Percentiles rank a stretch among this genome's conserved stretches.
These are phyloP conservation scores for Cordyceps javanica DNA, from an alignment of 2,329 filamentous ascomycete genomes.

Conservation along the genomic window DNA sequence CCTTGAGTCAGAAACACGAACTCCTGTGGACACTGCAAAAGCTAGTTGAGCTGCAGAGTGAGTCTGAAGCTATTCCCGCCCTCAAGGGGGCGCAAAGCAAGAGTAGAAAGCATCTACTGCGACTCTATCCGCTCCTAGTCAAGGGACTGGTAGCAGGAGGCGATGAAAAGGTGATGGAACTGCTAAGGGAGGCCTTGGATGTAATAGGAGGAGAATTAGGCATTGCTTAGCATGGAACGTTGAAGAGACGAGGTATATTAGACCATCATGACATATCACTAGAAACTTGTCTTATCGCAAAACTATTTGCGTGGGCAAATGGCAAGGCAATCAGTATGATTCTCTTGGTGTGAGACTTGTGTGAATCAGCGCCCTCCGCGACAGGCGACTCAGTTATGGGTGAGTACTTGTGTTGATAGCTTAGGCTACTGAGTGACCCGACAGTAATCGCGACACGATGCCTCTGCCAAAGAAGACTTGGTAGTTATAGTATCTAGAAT, in stretches of 20 bases:
- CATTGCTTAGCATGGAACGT: slow-evolving; percentile 14
- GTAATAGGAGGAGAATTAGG: slow-evolving; percentile 55
- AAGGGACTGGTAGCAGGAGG: slow-evolving; percentile 51
- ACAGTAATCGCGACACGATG: no score
- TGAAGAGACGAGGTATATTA: not conserved
- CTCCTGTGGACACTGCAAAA: slow-evolving; percentile 63
- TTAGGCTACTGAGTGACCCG: no score
- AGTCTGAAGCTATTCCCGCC: slow-evolving; percentile 61
- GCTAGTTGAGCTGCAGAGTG: slow-evolving; percentile 62
- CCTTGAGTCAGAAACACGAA: slow-evolving; percentile 72
- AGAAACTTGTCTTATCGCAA: not conserved
- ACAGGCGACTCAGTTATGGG: no score
- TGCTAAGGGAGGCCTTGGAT: slow-evolving; percentile 55
- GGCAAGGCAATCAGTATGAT: no score
- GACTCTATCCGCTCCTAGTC: slow-evolving; percentile 73
- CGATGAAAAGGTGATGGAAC: slow-evolving; percentile 53
- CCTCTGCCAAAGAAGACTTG: no score
- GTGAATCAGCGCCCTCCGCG: no score
- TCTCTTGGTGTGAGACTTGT: no score
- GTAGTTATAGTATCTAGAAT: no score
- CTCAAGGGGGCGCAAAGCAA: slow-evolving; percentile 45
- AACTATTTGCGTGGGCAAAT: no score
- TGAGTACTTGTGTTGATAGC: no score
- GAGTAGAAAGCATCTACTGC: slow-evolving; percentile 67
- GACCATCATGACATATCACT: slow-evolving; percentile 15